Evolutionary conservation across 2,329 filamentous ascomycete genomes (phyloP).

Genomic region (Fusarium caatingaense): DNA sequence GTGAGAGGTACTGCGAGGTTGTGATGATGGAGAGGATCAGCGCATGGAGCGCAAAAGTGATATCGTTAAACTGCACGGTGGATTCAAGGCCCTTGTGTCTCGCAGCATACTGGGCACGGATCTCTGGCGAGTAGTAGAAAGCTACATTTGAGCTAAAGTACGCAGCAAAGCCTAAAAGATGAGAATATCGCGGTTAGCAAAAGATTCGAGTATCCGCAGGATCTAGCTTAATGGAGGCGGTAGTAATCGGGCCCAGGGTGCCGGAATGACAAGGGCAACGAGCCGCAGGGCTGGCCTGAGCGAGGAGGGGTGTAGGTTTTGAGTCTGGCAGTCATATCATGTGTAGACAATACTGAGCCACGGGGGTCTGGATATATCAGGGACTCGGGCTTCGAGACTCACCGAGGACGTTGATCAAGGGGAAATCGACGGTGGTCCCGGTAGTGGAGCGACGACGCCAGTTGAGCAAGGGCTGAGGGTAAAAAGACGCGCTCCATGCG

Average conservation of each 20-base stretch:
- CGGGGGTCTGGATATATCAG: slow-evolving; percentile 9
- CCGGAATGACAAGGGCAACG: slow-evolving; percentile 12
- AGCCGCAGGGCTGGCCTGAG: slow-evolving; percentile 12
- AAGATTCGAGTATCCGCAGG: background rate
- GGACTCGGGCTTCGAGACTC: slow-evolving; percentile 31
- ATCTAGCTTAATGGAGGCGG: slow-evolving; percentile 20
- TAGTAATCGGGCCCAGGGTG: slow-evolving; percentile 24
- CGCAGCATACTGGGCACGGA: slow-evolving; percentile 84
- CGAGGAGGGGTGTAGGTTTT: slow-evolving; percentile 19
- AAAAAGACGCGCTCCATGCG: slow-evolving; percentile 90
- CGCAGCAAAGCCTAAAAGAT: slow-evolving; percentile 70
- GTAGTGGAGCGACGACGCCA: slow-evolving; percentile 78
- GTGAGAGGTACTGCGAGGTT: slow-evolving; percentile 81
- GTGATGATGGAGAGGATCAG: slow-evolving; percentile 76
- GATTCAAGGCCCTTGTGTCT: slow-evolving; percentile 81
- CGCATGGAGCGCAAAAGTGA: slow-evolving; percentile 87
- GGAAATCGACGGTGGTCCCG: slow-evolving; percentile 90
- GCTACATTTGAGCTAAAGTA: slow-evolving; percentile 80
- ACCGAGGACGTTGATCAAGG: slow-evolving; percentile 76
- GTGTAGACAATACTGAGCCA: background rate
- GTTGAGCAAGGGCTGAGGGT: slow-evolving; percentile 89
- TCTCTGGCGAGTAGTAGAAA: slow-evolving; percentile 82
- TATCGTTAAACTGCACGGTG: slow-evolving; percentile 89
- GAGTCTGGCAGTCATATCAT: slow-evolving; percentile 31
- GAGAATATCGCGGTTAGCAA: slow-evolving; percentile 30